phyloP scores from a whole-genome alignment of 1,139 yeast species.

The Geotrichum siamense region DNA sequence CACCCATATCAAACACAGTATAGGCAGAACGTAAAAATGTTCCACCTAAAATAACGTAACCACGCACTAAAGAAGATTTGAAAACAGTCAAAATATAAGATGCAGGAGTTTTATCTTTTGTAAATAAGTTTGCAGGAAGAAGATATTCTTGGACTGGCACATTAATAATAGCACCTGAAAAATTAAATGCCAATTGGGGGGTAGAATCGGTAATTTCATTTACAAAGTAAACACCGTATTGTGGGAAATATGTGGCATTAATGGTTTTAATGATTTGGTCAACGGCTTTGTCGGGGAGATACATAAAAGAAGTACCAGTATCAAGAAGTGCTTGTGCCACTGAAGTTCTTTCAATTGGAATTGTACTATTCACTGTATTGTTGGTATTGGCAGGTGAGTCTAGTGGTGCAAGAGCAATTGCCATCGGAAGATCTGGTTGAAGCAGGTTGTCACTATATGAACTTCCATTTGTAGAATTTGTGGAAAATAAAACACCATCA shows the following conservation, averaged over 20 bases:
- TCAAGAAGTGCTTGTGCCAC: slow-evolving; percentile 30
- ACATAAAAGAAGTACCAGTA: slow-evolving; percentile 35
- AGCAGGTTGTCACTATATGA: neutral
- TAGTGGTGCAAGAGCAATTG: neutral
- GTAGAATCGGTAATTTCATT: slow-evolving; percentile 10
- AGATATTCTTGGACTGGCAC: slow-evolving; percentile 15
- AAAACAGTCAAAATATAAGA: slow-evolving; percentile 17
- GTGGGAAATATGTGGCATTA: slow-evolving; percentile 19
- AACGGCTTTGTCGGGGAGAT: slow-evolving; percentile 26
- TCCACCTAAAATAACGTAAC: slow-evolving; percentile 15
- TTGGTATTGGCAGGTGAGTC: neutral
- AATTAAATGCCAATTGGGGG: slow-evolving; percentile 12
- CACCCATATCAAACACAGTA: slow-evolving; percentile 16
- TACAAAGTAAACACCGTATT: slow-evolving; percentile 16
- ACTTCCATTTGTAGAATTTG: neutral
- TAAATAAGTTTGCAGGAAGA: slow-evolving; percentile 11
- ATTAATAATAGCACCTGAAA: slow-evolving; percentile 14
- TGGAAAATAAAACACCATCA: slow-evolving; percentile 10
- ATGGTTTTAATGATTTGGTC: slow-evolving; percentile 23
- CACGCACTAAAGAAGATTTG: slow-evolving; percentile 13
- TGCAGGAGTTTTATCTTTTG: slow-evolving; percentile 12
- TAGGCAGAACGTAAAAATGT: slow-evolving; percentile 16
- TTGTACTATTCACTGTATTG: neutral
- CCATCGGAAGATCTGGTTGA: too few species aligned
- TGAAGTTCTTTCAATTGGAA: neutral